Percentiles rank a stretch among this genome's conserved stretches.
These are phyloP conservation scores for Carex pumila DNA, from an alignment of 176 grass and related monocot species.

Conservation along the genomic window DNA sequence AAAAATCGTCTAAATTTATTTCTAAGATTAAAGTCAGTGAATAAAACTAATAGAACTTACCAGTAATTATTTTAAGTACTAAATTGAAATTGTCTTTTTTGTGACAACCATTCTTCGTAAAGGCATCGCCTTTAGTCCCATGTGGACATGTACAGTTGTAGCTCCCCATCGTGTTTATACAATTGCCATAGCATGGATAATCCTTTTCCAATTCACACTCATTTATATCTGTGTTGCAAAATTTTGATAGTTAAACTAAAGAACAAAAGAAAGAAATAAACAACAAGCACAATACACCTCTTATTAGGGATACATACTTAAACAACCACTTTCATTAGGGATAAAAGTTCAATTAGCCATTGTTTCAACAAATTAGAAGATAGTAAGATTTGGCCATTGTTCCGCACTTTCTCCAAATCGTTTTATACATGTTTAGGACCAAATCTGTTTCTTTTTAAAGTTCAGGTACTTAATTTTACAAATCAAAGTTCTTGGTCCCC, in stretches of 20 bases:
- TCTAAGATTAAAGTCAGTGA: background rate
- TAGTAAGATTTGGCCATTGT: background rate
- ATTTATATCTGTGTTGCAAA: conserved; percentile 37
- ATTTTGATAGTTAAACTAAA: background rate
- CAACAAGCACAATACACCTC: background rate
- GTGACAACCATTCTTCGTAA: conserved; percentile 26
- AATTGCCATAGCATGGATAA: conserved; percentile 36
- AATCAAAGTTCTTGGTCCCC: too few relatives aligned
- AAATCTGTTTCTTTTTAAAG: too few relatives aligned
- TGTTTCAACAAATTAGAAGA: background rate
- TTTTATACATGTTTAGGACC: too few relatives aligned
- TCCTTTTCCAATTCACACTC: conserved; percentile 24
- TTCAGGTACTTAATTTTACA: too few relatives aligned
- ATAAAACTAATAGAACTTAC: conserved; percentile 4
- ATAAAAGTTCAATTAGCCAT: too few relatives aligned
- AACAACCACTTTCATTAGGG: too few relatives aligned
- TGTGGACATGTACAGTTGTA: conserved; percentile 30
- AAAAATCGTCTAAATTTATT: background rate
- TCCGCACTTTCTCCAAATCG: background rate
- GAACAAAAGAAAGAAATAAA: background rate
- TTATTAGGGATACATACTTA: too few relatives aligned
- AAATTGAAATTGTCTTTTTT: conserved; percentile 36
- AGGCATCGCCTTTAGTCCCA: conserved; percentile 31
- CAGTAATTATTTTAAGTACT: conserved; percentile 41
- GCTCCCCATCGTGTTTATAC: conserved; percentile 22